Conservation (phyloP, 179 eudicot species). For the Vitellaria paradoxa region DNA sequence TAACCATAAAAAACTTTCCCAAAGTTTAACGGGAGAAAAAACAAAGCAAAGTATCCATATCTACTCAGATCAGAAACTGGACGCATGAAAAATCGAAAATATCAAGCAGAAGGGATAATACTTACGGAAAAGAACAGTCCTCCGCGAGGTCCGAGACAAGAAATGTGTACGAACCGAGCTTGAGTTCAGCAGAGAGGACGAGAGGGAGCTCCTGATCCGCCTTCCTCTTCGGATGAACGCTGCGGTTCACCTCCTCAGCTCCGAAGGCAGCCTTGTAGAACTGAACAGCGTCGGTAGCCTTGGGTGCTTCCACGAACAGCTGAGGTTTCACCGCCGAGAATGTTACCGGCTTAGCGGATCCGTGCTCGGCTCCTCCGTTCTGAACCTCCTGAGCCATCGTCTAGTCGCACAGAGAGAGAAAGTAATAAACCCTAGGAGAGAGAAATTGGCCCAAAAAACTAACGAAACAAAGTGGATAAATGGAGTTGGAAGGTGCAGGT, state of each 20-base stretch:
- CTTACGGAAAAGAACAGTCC: conserved; percentile 50
- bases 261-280: conserved; percentile 87
- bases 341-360: conserved; percentile 26
- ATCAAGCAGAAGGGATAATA: background rate
- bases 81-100: background rate
- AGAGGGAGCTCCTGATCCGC: conserved; percentile 80
- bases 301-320: conserved; percentile 58
- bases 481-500: conserved; percentile 2
- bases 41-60: background rate
- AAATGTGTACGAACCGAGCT: conserved; percentile 46
- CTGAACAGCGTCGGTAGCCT: conserved; percentile 70
- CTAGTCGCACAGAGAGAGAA: background rate
- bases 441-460: conserved; percentile 1
- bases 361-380: conserved; percentile 35
- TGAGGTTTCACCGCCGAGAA: conserved; percentile 65
- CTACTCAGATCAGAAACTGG: background rate
- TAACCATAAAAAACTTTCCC: background rate
- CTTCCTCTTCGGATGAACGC: conserved; percentile 68
- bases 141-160: conserved; percentile 50
- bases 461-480: background rate
- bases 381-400: conserved; percentile 40
- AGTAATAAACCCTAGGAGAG: conserved; percentile 41
- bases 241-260: conserved; percentile 68
- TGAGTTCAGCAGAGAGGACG: conserved; percentile 68
- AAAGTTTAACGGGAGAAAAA: background rate